phyloP scores from a whole-genome alignment of 2,329 filamentous ascomycete species.

The Epichloe coenophiala region DNA sequence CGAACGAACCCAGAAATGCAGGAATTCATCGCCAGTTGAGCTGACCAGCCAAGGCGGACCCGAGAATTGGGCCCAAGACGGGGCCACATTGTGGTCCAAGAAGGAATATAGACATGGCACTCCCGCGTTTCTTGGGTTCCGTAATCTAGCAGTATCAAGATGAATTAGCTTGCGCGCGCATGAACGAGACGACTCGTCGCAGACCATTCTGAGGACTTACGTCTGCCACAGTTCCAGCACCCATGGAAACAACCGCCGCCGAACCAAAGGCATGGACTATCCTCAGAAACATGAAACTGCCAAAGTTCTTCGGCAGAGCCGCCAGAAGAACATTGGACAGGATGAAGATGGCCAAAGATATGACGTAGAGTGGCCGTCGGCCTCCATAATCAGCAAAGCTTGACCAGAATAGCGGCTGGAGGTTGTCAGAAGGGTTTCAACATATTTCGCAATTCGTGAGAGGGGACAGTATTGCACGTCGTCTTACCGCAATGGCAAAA shows the following conservation, averaged over 20 bases:
- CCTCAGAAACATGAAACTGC: slow-evolving; percentile 23
- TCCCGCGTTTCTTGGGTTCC: slow-evolving; percentile 24
- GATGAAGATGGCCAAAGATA: slow-evolving; percentile 25
- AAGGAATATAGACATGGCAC: slow-evolving; percentile 27
- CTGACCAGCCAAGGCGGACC: slow-evolving; percentile 22
- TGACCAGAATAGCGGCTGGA: slow-evolving; percentile 26
- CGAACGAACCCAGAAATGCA: slow-evolving; percentile 19
- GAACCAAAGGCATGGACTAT: slow-evolving; percentile 29
- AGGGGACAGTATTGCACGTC: too few relatives aligned
- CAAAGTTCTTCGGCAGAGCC: slow-evolving; percentile 23
- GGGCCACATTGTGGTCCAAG: slow-evolving; percentile 31
- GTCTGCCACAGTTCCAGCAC: slow-evolving; percentile 29
- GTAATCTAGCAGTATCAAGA: slow-evolving; percentile 10
- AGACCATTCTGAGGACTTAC: slow-evolving; percentile 5
- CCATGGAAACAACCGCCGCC: slow-evolving; percentile 27
- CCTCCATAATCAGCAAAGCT: slow-evolving; percentile 25
- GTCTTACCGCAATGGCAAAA: slow-evolving; percentile 24
- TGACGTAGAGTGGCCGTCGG: slow-evolving; percentile 26
- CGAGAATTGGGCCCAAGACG: slow-evolving; percentile 28
- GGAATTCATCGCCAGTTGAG: slow-evolving; percentile 30
- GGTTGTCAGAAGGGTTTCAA: not conserved
- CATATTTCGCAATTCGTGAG: too few relatives aligned
- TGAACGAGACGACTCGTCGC: not conserved
- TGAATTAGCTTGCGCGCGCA: not conserved
- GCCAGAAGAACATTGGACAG: slow-evolving; percentile 25